phyloP scores from a whole-genome alignment of 1,284 basidiomycete genomes.

The Apiotrichum laibachii region DNA sequence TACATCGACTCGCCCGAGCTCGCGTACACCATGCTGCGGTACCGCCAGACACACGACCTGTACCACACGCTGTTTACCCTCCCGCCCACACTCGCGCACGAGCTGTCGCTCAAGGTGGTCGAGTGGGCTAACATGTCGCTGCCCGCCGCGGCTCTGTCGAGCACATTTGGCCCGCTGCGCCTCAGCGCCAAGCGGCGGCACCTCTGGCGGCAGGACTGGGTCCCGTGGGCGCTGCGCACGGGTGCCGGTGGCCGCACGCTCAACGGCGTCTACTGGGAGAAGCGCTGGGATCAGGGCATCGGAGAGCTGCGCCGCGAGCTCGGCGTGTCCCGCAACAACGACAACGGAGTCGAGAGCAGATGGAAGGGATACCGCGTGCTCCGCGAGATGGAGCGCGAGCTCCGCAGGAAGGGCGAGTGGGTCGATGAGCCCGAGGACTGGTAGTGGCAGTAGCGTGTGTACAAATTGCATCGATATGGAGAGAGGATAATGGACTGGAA shows the following conservation, averaged over 20 bases:
- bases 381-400: constrained; percentile 45
- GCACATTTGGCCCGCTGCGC: constrained; percentile 62
- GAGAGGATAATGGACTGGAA: no score
- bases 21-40: constrained; percentile 96
- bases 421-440: constrained; percentile 50
- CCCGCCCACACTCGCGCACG: constrained; percentile 84
- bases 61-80: constrained; percentile 87
- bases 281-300: constrained; percentile 82
- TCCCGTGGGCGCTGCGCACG: constrained; percentile 84
- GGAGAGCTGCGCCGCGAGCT: constrained; percentile 75
- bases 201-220: constrained; percentile 61
- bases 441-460: constrained; percentile 24
- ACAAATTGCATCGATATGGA: no score
- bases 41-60: constrained; percentile 95
- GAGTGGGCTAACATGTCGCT: constrained; percentile 90
- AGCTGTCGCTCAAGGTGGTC: constrained; percentile 94
- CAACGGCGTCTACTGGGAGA: constrained; percentile 93
- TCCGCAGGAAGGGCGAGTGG: constrained; percentile 48
- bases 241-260: constrained; percentile 70
- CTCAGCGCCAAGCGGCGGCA: constrained; percentile 38
- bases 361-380: constrained; percentile 52
- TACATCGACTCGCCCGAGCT: constrained; percentile 91
- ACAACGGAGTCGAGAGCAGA: constrained; percentile 36
- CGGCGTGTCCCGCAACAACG: constrained; percentile 57
- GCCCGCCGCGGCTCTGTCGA: constrained; percentile 81